phyloP scores from a whole-genome alignment of 495 filamentous ascomycete species.

The Bacidia gigantensis region DNA sequence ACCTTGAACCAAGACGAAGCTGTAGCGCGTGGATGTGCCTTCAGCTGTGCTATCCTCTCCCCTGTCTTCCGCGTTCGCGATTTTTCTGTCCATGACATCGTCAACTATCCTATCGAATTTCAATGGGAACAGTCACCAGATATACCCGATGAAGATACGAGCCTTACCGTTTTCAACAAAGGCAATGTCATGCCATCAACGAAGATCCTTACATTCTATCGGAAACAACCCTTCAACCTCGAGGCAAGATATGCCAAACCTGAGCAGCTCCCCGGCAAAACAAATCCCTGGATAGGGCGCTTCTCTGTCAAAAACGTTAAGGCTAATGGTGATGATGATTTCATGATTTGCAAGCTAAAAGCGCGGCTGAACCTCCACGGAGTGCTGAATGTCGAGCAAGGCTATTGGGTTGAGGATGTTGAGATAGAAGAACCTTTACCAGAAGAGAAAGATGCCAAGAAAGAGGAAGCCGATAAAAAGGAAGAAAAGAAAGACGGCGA shows the following conservation, averaged over 20 bases:
- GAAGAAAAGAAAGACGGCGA: constrained; percentile 55
- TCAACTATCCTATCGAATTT: constrained; percentile 98
- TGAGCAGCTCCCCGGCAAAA: constrained; percentile 78
- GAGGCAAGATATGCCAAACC: constrained; percentile 88
- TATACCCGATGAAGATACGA: constrained; percentile 97
- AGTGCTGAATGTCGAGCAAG: constrained; percentile 89
- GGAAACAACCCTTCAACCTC: constrained; percentile 92
- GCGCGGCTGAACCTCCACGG: constrained; percentile 94
- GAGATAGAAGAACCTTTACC: constrained; percentile 88
- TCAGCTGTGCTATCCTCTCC: constrained; percentile 95
- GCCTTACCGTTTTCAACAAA: constrained; percentile 91
- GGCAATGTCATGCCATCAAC: constrained; percentile 97
- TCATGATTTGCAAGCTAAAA: constrained; percentile 99
- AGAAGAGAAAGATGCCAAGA: constrained; percentile 33
- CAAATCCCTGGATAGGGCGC: constrained; percentile 85
- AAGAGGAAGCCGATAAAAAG: constrained; percentile 31
- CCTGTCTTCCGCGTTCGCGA: constrained; percentile 97
- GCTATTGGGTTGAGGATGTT: constrained; percentile 96
- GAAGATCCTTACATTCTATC: constrained; percentile 99
- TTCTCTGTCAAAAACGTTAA: constrained; percentile 90
- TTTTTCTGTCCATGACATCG: constrained; percentile 93
- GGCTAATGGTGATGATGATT: constrained; percentile 74
- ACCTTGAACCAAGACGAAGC: constrained; percentile 98
- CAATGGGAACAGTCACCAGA: constrained; percentile 98
- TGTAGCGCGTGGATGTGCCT: constrained; percentile 88